Evolutionary conservation across 163 green algal genomes (phyloP).

Genomic region (Chloromonas sp.): DNA sequence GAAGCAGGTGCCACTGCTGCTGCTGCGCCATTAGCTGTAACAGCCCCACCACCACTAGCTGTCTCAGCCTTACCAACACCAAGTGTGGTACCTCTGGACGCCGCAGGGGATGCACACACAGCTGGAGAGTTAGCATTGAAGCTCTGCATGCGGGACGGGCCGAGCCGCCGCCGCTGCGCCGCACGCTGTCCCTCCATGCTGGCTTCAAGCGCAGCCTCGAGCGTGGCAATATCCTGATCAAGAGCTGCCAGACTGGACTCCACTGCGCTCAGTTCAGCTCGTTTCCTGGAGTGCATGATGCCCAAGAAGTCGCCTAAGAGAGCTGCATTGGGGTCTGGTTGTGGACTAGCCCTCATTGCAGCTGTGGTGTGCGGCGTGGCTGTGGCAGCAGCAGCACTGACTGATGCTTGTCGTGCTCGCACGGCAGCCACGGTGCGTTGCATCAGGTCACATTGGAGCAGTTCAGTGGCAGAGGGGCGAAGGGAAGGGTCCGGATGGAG

Average conservation of each 20-base stretch:
- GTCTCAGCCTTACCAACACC: background rate
- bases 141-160: background rate
- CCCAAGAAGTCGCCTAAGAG: slow-evolving; percentile 28
- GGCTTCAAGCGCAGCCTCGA: background rate
- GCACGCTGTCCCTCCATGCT: background rate
- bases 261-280: slow-evolving; percentile 5
- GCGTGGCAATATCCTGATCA: background rate
- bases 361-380: slow-evolving; percentile 1
- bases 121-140: background rate
- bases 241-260: background rate
- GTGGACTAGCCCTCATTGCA: too few relatives aligned
- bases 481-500: slow-evolving; percentile 58
- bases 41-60: background rate
- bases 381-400: too few relatives aligned
- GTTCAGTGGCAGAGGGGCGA: slow-evolving; percentile 46
- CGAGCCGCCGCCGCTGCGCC: background rate
- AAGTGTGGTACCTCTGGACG: background rate
- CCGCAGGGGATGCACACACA: background rate
- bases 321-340: too few relatives aligned
- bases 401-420: background rate
- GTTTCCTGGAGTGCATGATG: slow-evolving; percentile 26
- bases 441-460: slow-evolving; percentile 50
- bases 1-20: too few relatives aligned
- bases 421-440: slow-evolving; percentile 13
- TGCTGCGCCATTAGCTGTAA: too few relatives aligned